phyloP scores from a whole-genome alignment of 352 stramenopile species.

The Phytophthora europaea region DNA sequence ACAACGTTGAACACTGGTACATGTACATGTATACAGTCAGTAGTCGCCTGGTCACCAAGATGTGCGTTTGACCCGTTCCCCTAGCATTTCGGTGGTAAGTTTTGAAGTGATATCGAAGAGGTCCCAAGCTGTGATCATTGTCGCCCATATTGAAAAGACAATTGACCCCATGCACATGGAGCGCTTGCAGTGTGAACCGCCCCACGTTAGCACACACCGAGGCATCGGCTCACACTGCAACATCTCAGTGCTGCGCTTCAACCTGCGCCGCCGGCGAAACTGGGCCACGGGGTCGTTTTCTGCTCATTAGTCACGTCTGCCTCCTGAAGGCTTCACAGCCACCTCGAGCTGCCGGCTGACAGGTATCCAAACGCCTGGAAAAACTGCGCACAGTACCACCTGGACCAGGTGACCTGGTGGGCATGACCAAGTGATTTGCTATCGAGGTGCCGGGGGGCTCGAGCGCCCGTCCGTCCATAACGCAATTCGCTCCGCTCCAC shows the following conservation, averaged over 20 bases:
- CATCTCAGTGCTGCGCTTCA: constrained; percentile 16
- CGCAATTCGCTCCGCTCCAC: constrained; percentile 25
- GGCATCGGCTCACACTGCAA: background rate
- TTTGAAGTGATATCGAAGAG: too few species aligned
- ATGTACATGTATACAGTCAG: background rate
- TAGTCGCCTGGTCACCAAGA: background rate
- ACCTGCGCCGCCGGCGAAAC: constrained; percentile 17
- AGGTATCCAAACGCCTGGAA: constrained; percentile 34
- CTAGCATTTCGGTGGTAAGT: background rate
- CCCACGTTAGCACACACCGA: background rate
- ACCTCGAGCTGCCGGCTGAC: constrained; percentile 10
- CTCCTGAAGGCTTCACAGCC: too few species aligned
- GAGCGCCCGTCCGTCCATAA: constrained; percentile 14
- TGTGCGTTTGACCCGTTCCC: background rate
- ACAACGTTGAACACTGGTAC: background rate
- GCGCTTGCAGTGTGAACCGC: background rate
- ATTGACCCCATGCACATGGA: background rate
- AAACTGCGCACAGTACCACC: constrained; percentile 15
- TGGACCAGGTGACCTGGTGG: constrained; percentile 21
- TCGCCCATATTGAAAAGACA: too few species aligned
- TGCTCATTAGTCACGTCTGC: constrained; percentile 13
- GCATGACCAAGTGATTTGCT: constrained; percentile 27
- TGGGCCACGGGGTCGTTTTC: constrained; percentile 23
- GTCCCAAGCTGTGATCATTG: too few species aligned
- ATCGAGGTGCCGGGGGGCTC: background rate